phyloP scores from a whole-genome alignment of 768 basidiomycete species.

The Antrodiella citrinella region DNA sequence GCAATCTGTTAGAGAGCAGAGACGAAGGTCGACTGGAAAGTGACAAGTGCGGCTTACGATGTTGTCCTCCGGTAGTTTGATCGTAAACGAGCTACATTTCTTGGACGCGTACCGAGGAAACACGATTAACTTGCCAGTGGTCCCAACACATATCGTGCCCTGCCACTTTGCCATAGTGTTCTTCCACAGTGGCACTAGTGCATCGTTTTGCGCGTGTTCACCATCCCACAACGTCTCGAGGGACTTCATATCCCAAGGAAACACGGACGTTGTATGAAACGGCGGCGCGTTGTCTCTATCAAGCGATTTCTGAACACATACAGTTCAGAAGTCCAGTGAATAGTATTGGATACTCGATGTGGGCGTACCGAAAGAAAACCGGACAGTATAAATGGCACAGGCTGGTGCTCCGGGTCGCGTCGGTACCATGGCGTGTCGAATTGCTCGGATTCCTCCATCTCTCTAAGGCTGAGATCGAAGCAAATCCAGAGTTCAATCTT shows the following conservation, averaged over 20 bases:
- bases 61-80: slow-evolving; percentile 6
- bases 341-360: no score
- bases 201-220: slow-evolving; percentile 18
- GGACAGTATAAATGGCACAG: not conserved
- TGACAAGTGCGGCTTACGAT: no score
- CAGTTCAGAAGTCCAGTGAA: no score
- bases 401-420: not conserved
- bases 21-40: no score
- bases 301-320: no score
- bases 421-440: not conserved
- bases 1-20: no score
- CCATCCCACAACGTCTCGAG: slow-evolving; percentile 34
- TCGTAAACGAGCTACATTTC: slow-evolving; percentile 7
- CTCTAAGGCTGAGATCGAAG: no score
- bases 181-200: slow-evolving; percentile 35
- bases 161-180: slow-evolving; percentile 38
- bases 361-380: not conserved
- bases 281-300: slow-evolving; percentile 5
- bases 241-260: slow-evolving; percentile 24
- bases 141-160: slow-evolving; percentile 40
- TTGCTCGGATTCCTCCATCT: no score
- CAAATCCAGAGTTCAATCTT: no score
- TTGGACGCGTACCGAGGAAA: slow-evolving; percentile 13
- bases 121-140: slow-evolving; percentile 14
- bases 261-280: slow-evolving; percentile 14